Evolutionary conservation across 495 filamentous ascomycete genomes (phyloP).

Genomic region (Xylaria intraflava): DNA sequence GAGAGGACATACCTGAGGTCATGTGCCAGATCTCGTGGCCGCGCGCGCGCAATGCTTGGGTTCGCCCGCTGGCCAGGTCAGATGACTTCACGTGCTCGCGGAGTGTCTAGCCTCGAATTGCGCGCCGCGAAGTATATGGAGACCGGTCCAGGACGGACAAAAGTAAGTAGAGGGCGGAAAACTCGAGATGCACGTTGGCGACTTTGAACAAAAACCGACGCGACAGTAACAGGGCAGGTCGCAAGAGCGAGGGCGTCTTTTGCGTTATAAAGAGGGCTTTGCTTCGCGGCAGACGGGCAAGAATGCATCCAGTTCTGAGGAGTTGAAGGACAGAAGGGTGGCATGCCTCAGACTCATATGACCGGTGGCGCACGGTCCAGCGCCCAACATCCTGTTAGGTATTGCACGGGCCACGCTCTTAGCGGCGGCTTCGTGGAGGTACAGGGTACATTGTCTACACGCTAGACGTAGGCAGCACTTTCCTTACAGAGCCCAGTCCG

Average conservation of each 20-base stretch:
- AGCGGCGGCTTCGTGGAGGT: slow-evolving; percentile 1
- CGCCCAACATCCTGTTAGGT: background rate
- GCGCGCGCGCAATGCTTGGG: slow-evolving; percentile 23
- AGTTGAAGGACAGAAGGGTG: slow-evolving; percentile 26
- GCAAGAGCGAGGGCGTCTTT: slow-evolving; percentile 5
- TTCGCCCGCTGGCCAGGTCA: slow-evolving; percentile 22
- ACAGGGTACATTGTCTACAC: no score
- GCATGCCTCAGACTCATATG: slow-evolving; percentile 30
- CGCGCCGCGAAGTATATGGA: slow-evolving; percentile 11
- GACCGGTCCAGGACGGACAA: slow-evolving; percentile 7
- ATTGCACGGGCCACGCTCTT: slow-evolving; percentile 9
- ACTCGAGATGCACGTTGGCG: slow-evolving; percentile 10
- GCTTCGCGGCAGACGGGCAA: slow-evolving; percentile 18
- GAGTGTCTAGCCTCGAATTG: slow-evolving; percentile 27
- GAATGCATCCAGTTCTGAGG: slow-evolving; percentile 8
- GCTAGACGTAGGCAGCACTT: no score
- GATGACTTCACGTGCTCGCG: slow-evolving; percentile 32
- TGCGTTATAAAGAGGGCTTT: slow-evolving; percentile 18
- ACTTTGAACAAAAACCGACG: slow-evolving; percentile 11
- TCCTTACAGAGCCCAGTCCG: no score
- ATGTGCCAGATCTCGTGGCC: slow-evolving; percentile 29
- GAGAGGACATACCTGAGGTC: slow-evolving; percentile 21
- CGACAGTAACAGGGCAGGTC: background rate
- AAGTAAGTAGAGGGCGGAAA: background rate
- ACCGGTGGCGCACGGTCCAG: slow-evolving; percentile 27